These are phyloP conservation scores for Claviceps paspali DNA, from an alignment of 2,329 filamentous ascomycete species.

Conservation along the genomic window DNA sequence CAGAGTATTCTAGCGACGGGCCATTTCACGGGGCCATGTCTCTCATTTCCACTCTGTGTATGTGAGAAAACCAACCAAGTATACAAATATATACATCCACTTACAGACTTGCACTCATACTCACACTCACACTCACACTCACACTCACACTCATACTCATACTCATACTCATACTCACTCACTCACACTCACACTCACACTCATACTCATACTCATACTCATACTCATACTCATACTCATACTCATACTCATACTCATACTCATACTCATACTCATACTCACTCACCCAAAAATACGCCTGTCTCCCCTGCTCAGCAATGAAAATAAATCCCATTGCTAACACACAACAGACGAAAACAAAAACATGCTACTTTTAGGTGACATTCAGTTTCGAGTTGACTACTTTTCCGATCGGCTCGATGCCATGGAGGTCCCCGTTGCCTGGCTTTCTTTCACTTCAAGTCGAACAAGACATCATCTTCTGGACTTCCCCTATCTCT, in stretches of 20 bases:
- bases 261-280: too few species aligned
- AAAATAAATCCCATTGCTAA: constrained; percentile 8
- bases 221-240: too few species aligned
- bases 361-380: constrained; percentile 46
- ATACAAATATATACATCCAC: too few species aligned
- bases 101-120: too few species aligned
- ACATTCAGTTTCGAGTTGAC: constrained; percentile 58
- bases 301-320: too few species aligned
- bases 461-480: constrained; percentile 56
- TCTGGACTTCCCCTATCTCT: constrained; percentile 68
- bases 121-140: neutral
- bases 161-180: too few species aligned
- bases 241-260: too few species aligned
- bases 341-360: constrained; percentile 40
- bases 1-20: constrained; percentile 53
- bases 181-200: too few species aligned
- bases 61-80: constrained; percentile 19
- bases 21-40: constrained; percentile 64
- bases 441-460: constrained; percentile 48
- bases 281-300: too few species aligned
- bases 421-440: constrained; percentile 55
- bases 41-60: constrained; percentile 58
- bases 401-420: constrained; percentile 67
- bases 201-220: too few species aligned
- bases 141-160: too few species aligned